Evolutionary conservation across 345 rosid species (phyloP), one percentile per base, ranked within the genome.

Genomic region (Sonneratia alba): DNA sequence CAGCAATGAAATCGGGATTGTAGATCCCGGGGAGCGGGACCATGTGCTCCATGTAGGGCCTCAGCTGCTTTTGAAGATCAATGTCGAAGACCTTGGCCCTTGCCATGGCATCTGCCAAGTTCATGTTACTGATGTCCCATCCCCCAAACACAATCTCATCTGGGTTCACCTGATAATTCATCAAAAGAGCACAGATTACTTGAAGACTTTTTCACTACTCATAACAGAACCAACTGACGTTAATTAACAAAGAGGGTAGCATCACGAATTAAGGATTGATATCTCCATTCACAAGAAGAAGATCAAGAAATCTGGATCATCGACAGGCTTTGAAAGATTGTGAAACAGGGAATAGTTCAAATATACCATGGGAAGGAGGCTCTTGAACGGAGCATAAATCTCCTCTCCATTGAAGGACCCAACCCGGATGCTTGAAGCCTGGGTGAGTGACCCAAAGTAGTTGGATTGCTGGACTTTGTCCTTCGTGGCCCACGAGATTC

Each of bases 401-500:
- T 95, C 99, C 77, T 92, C 98, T 59, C 99, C 98, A 82, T 90
- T 89, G 83, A 79, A 95, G 27, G 99, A 95, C 77, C 99, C 99
- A 78, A 95, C 92, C 53, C 99, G 77, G 61, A 95, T 87, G 36
- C 91, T 70, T 34, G 98, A 95, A 67, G 98, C 98, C 77, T 95
- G 99, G 18, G 99, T 95, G 3, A 95, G 83, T 2, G 99, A 95
- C 36, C 99, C 99, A 74, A 92, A 95, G 78, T 92, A 95, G 79
- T 95, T 95, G 51, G 99, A 94, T 75, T 88, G 98, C 68, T 95
- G 99, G 69, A 92, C 96, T 69, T 88, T 95, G 85, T 95, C 99
- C 83, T 95, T 95, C 6, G 99, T 95, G 22, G 97, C 97, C 99
- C 98, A 95, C 24, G 98, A 92, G 77, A 95, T 90, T 83, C 97